Conservation (phyloP, 352 stramenopile species). For the Globisporangium viniferum region DNA sequence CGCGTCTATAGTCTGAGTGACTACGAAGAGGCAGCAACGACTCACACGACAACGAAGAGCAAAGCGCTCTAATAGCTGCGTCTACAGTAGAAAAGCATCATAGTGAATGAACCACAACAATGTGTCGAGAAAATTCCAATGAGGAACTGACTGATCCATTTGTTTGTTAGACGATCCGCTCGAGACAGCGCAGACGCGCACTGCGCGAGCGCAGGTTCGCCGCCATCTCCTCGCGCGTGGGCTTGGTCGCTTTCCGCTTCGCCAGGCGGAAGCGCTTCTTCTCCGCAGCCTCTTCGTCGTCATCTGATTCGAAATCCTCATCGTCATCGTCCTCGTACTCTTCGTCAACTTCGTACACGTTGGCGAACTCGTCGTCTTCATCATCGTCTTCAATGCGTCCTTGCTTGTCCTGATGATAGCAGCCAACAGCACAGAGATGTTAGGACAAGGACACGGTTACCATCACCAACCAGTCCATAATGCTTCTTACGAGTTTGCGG, state of each 20-base stretch:
- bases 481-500: conserved; percentile 41
- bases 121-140: background rate
- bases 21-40: conserved; percentile 17
- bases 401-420: conserved; percentile 35
- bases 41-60: conserved; percentile 6
- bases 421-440: conserved; percentile 5
- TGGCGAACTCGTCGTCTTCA: conserved; percentile 23
- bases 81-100: background rate
- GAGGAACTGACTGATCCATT: background rate
- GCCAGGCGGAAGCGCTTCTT: conserved; percentile 55
- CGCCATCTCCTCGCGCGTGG: conserved; percentile 56
- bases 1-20: conserved; percentile 55
- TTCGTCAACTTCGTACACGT: conserved; percentile 18
- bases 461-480: background rate
- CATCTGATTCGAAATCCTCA: conserved; percentile 11
- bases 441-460: background rate
- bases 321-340: conserved; percentile 11
- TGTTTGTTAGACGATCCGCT: conserved; percentile 28
- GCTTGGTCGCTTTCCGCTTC: conserved; percentile 67
- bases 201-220: conserved; percentile 67
- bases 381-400: conserved; percentile 23
- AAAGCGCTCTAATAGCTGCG: conserved; percentile 24
- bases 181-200: conserved; percentile 71
- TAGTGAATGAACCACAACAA: background rate
- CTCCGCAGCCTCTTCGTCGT: conserved; percentile 10